Conservation (phyloP, 805 yeast genomes). For the Nakazawaea populi region DNA sequence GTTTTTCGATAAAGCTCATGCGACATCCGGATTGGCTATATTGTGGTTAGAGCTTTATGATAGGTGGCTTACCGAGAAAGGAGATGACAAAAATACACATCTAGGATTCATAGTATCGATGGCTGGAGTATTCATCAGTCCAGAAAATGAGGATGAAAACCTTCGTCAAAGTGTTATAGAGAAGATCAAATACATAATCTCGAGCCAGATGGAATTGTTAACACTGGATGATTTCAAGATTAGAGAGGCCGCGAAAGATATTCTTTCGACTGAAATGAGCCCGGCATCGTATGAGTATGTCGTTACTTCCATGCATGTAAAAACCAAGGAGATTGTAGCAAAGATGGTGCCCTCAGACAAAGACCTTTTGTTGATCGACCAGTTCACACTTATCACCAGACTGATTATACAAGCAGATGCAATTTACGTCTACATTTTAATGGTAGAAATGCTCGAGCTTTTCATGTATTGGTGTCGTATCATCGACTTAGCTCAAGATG, state of each 20-base stretch:
- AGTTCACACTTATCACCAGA: slow-evolving; percentile 40
- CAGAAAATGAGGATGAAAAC: slow-evolving; percentile 20
- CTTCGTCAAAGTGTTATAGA: slow-evolving; percentile 20
- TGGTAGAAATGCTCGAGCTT: slow-evolving; percentile 9
- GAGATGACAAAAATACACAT: neutral
- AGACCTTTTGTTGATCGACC: slow-evolving; percentile 39
- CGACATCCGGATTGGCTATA: slow-evolving; percentile 3
- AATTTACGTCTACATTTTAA: neutral
- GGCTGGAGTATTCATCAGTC: slow-evolving; percentile 52
- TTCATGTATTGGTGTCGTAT: slow-evolving; percentile 19
- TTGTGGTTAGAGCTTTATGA: slow-evolving; percentile 5
- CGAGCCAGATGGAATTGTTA: slow-evolving; percentile 18
- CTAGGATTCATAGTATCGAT: slow-evolving; percentile 63
- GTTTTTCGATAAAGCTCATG: slow-evolving; percentile 20
- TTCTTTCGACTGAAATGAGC: slow-evolving; percentile 60
- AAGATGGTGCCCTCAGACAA: slow-evolving; percentile 19
- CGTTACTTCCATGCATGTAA: slow-evolving; percentile 35
- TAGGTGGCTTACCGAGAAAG: neutral
- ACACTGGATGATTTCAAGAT: slow-evolving; percentile 25
- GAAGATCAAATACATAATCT: slow-evolving; percentile 20
- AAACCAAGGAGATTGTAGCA: slow-evolving; percentile 26
- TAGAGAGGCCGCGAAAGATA: slow-evolving; percentile 69
- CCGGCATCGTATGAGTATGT: slow-evolving; percentile 47
- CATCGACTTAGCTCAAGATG: slow-evolving; percentile 24
- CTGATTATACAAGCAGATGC: slow-evolving; percentile 26